phyloP scores from a whole-genome alignment of 2,329 filamentous ascomycete species.

The Fusarium sp. region DNA sequence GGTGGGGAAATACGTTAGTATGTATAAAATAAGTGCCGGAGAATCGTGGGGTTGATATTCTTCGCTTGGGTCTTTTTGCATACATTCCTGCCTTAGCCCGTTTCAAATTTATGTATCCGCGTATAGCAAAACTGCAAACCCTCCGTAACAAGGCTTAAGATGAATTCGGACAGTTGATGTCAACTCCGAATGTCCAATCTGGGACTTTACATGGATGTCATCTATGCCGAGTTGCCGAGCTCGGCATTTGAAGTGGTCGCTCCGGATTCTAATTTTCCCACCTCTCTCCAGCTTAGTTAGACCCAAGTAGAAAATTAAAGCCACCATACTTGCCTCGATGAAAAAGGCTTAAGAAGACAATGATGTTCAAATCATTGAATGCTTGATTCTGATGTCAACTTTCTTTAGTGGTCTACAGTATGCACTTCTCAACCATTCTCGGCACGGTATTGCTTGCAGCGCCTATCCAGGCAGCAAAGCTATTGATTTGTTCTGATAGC shows the following conservation, averaged over 20 bases:
- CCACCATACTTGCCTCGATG: accelerated
- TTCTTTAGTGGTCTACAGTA: accelerated
- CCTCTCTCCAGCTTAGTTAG: neutral
- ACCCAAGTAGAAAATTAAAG: accelerated
- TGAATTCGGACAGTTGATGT: accelerated
- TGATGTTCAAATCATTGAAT: accelerated
- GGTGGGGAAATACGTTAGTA: too few species aligned
- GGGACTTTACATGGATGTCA: neutral
- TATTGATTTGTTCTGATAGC: neutral
- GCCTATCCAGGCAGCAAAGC: neutral
- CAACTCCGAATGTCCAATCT: neutral
- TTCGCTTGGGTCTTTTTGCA: neutral
- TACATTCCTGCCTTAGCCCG: neutral
- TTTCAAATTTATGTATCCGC: neutral
- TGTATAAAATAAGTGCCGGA: accelerated
- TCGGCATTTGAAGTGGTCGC: neutral
- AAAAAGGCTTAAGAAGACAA: accelerated
- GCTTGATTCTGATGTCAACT: accelerated
- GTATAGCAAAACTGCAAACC: neutral
- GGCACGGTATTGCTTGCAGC: neutral
- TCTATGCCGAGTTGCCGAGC: neutral
- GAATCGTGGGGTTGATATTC: neutral
- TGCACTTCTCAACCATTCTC: neutral
- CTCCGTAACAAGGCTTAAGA: accelerated
- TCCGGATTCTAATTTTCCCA: neutral